Conservation (phyloP, 176 grass and related monocot species). For the Aegilops speltoides region DNA sequence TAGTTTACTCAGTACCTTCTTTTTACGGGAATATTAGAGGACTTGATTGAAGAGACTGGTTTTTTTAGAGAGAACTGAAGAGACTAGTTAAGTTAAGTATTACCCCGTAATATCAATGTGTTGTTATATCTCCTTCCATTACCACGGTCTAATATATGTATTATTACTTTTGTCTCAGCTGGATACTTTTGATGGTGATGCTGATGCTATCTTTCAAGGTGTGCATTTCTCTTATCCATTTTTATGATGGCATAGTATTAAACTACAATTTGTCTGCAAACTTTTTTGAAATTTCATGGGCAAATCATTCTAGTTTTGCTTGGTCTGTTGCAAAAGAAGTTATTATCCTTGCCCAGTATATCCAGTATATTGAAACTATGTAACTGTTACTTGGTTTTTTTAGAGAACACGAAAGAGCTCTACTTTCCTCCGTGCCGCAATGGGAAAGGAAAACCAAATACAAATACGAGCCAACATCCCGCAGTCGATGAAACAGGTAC, state of each 20-base stretch:
- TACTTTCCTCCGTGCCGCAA: neutral
- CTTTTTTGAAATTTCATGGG: neutral
- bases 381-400: neutral
- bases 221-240: constrained; percentile 32
- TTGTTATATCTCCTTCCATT: neutral
- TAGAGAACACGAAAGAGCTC: neutral
- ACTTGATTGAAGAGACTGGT: neutral
- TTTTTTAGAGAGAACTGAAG: neutral
- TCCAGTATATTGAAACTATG: neutral
- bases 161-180: constrained; percentile 55
- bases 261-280: neutral
- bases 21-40: neutral
- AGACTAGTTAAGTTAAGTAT: neutral
- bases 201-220: constrained; percentile 61
- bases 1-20: neutral
- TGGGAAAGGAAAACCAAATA: too few species aligned
- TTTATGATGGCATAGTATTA: neutral
- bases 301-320: constrained; percentile 23
- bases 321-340: neutral
- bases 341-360: neutral
- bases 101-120: constrained; percentile 7
- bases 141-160: neutral
- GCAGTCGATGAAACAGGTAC: neutral
- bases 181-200: constrained; percentile 65
- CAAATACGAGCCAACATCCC: neutral